Percentiles rank a stretch among this genome's conserved stretches.
These are phyloP conservation scores for Juncus effusus DNA, from an alignment of 176 grass and related monocot genomes.

Conservation along the genomic window DNA sequence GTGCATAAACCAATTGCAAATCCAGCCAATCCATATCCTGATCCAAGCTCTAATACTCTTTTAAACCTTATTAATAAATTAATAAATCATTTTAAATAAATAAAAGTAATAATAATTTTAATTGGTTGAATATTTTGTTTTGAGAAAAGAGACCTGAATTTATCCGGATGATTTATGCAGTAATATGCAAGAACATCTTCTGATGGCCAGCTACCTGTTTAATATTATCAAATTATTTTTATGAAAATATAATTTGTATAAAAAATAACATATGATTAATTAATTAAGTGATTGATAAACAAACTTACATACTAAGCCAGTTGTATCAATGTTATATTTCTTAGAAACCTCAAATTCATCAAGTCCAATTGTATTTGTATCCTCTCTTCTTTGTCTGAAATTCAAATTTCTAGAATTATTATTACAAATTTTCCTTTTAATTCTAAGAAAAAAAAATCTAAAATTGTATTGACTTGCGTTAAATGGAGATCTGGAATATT, in stretches of 20 bases:
- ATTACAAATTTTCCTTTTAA: neutral
- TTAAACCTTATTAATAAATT: constrained; percentile 48
- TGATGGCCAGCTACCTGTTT: constrained; percentile 83
- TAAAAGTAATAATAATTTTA: no score
- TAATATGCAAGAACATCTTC: constrained; percentile 98
- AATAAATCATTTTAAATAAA: no score
- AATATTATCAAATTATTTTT: no score
- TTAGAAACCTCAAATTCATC: constrained; percentile 76
- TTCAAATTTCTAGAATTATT: neutral
- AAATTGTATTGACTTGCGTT: constrained; percentile 45
- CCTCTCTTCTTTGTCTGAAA: constrained; percentile 78
- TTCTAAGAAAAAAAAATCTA: neutral
- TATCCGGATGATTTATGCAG: constrained; percentile 57
- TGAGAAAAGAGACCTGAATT: constrained; percentile 64
- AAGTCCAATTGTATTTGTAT: constrained; percentile 60
- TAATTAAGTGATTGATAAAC: constrained; percentile 22
- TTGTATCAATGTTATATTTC: constrained; percentile 76
- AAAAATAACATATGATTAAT: neutral
- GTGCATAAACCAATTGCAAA: constrained; percentile 70
- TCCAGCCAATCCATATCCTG: constrained; percentile 81
- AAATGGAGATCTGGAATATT: constrained; percentile 50
- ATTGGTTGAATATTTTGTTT: neutral
- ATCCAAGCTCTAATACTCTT: constrained; percentile 92
- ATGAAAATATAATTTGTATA: constrained; percentile 11
- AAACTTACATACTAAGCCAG: constrained; percentile 92